phyloP scores from a whole-genome alignment of 352 stramenopile genomes.

The Peronosclerospora sorghi region DNA sequence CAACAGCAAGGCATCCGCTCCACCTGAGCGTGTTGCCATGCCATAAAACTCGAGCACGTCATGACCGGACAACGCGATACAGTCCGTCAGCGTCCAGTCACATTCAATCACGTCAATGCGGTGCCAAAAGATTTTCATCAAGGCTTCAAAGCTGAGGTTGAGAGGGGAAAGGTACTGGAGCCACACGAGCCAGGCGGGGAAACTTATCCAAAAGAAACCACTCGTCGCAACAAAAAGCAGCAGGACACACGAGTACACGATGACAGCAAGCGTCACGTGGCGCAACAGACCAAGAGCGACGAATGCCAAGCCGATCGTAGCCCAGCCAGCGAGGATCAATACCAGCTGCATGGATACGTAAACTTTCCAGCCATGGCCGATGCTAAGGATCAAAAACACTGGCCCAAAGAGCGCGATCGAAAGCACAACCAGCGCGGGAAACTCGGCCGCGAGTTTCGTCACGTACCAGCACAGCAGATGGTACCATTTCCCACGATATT shows the following conservation, averaged over 20 bases:
- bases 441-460: constrained; percentile 40
- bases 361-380: constrained; percentile 21
- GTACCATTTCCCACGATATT: constrained; percentile 23
- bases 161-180: constrained; percentile 35
- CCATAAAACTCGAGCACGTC: constrained; percentile 27
- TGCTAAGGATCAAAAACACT: constrained; percentile 30
- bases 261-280: constrained; percentile 23
- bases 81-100: constrained; percentile 11
- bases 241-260: no score
- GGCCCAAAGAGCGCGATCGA: constrained; percentile 31
- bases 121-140: constrained; percentile 44
- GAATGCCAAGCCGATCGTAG: constrained; percentile 27
- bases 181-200: constrained; percentile 39
- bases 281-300: constrained; percentile 27
- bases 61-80: constrained; percentile 13
- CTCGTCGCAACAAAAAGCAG: no score
- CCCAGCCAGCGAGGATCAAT: constrained; percentile 27
- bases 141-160: constrained; percentile 33
- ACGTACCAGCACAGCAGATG: constrained; percentile 33
- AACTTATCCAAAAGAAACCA: no score
- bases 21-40: constrained; percentile 6
- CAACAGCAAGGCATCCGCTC: constrained; percentile 14
- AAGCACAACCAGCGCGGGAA: constrained; percentile 31
- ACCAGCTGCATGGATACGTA: constrained; percentile 30
- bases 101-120: constrained; percentile 26